phyloP scores from a whole-genome alignment of 1,139 yeast species.

The Magnusiomyces fungicola region DNA sequence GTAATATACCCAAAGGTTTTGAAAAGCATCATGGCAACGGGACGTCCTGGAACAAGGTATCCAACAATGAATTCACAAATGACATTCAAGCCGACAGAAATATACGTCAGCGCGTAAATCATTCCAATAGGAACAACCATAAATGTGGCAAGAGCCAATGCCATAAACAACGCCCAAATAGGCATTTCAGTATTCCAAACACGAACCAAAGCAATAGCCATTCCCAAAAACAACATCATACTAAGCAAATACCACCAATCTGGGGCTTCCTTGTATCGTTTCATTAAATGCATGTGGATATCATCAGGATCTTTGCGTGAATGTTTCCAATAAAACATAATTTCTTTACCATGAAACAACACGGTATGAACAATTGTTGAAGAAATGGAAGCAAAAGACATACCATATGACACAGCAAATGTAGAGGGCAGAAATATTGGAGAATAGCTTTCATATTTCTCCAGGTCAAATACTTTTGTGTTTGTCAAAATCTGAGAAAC shows the following conservation, averaged over 20 bases:
- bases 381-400: constrained; percentile 55
- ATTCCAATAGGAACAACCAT: constrained; percentile 51
- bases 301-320: constrained; percentile 45
- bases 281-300: constrained; percentile 58
- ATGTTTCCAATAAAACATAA: constrained; percentile 40
- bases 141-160: constrained; percentile 44
- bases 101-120: constrained; percentile 49
- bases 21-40: constrained; percentile 53
- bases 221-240: constrained; percentile 41
- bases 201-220: constrained; percentile 44
- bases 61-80: constrained; percentile 57
- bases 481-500: constrained; percentile 40
- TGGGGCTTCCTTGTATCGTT: constrained; percentile 51
- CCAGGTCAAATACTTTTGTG: constrained; percentile 39
- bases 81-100: constrained; percentile 49
- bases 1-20: constrained; percentile 56
- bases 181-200: constrained; percentile 38
- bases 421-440: constrained; percentile 60
- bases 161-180: constrained; percentile 50
- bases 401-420: constrained; percentile 53
- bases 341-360: constrained; percentile 50
- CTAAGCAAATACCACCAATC: constrained; percentile 57
- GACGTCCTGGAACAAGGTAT: constrained; percentile 55
- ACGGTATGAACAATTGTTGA: constrained; percentile 50
- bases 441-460: constrained; percentile 47